phyloP scores from a whole-genome alignment of 1,284 basidiomycete genomes.

The Takashimella tepidaria region DNA sequence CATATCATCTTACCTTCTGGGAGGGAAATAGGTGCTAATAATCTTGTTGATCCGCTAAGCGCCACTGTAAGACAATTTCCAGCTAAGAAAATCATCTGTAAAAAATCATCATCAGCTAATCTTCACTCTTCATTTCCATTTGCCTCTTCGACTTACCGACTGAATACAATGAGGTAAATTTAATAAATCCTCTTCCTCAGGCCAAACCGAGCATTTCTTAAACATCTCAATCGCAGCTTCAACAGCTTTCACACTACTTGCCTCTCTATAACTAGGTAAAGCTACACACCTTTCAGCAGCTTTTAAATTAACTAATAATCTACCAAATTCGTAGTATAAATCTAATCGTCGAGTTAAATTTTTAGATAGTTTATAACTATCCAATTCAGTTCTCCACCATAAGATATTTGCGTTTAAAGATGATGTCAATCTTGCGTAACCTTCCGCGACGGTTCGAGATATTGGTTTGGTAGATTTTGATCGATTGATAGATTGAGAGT shows the following conservation, averaged over 20 bases:
- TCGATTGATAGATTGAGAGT: background rate
- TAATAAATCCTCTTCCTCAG: slow-evolving; percentile 15
- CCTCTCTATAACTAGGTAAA: slow-evolving; percentile 8
- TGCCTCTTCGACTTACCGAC: slow-evolving; percentile 17
- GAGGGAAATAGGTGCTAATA: background rate
- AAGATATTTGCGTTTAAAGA: slow-evolving; percentile 24
- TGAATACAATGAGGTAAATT: slow-evolving; percentile 32
- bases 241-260: slow-evolving; percentile 11
- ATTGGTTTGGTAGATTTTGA: background rate
- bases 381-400: slow-evolving; percentile 29
- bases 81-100: background rate
- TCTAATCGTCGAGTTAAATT: slow-evolving; percentile 18
- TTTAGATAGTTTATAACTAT: slow-evolving; percentile 8
- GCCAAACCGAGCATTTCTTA: slow-evolving; percentile 27
- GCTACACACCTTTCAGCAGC: slow-evolving; percentile 18
- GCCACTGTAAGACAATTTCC: background rate
- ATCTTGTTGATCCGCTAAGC: background rate
- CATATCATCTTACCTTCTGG: background rate
- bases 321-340: slow-evolving; percentile 33
- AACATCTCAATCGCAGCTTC: slow-evolving; percentile 31
- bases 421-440: slow-evolving; percentile 12
- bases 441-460: background rate
- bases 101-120: background rate
- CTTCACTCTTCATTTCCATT: background rate
- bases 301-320: slow-evolving; percentile 29